Percentiles rank a stretch among this genome's conserved stretches.
These are phyloP conservation scores for Pancytospora philotis DNA, from an alignment of 371 early-diverging fungal species.

Conservation along the genomic window DNA sequence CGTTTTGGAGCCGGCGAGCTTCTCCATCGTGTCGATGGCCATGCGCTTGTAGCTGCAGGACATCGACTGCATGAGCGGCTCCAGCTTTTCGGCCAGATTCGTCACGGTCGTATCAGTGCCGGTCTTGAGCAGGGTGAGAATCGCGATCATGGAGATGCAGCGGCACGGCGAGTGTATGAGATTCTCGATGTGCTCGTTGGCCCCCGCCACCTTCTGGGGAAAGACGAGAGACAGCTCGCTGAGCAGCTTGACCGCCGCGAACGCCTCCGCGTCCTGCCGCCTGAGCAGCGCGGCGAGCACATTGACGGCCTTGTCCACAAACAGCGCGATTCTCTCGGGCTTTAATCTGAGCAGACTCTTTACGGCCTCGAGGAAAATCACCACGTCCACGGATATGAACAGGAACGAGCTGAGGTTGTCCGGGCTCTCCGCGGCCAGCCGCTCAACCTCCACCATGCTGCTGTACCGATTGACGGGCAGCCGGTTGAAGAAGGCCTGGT, in stretches of 20 bases:
- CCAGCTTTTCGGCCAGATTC: conserved; percentile 41
- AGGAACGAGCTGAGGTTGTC: conserved; percentile 23
- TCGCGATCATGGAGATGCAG: conserved; percentile 50
- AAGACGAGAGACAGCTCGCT: conserved; percentile 35
- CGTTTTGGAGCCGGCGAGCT: conserved; percentile 42
- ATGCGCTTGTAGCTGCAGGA: conserved; percentile 48
- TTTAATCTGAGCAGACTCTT: conserved; percentile 19
- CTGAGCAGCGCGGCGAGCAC: conserved; percentile 42
- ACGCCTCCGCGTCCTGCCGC: conserved; percentile 26
- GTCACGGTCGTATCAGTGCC: conserved; percentile 53
- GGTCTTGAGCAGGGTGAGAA: conserved; percentile 52
- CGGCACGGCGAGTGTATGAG: conserved; percentile 36
- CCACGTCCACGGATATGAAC: conserved; percentile 18
- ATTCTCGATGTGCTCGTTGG: conserved; percentile 54
- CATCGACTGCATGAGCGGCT: conserved; percentile 47
- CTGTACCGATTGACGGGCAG: conserved; percentile 7
- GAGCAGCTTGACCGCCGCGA: conserved; percentile 51
- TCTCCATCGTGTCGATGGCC: conserved; percentile 51
- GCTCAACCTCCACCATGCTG: conserved; percentile 15
- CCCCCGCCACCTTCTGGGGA: conserved; percentile 44
- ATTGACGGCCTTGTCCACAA: conserved; percentile 39
- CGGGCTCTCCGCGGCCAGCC: background rate
- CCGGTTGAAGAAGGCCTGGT: conserved; percentile 19
- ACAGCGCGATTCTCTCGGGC: conserved; percentile 28
- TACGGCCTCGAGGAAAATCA: conserved; percentile 42